Evolutionary conservation across 768 basidiomycete species (phyloP).

Genomic region (Russula olivacea): DNA sequence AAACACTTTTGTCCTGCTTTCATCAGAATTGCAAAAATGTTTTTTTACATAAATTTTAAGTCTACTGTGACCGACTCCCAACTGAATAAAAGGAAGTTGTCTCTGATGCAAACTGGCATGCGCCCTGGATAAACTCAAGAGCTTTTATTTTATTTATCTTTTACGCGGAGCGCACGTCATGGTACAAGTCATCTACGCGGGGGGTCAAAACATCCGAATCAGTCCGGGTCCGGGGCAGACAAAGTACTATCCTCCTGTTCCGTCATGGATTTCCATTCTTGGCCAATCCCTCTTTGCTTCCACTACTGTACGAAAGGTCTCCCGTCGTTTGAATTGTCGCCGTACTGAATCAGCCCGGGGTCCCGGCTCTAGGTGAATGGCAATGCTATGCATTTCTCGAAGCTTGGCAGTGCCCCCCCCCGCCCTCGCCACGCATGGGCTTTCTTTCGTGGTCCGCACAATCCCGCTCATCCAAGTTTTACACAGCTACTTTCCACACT

Average conservation of each 20-base stretch:
- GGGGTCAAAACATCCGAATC: background rate
- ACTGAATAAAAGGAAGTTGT: too few species aligned
- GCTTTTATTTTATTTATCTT: too few species aligned
- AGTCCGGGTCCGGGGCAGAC: background rate
- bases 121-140: too few species aligned
- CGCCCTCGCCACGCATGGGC: background rate
- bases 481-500: background rate
- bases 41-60: too few species aligned
- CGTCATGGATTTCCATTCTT: background rate
- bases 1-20: too few species aligned
- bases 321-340: background rate
- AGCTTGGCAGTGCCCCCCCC: background rate
- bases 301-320: background rate
- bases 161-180: background rate
- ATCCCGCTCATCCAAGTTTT: background rate
- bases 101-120: too few species aligned
- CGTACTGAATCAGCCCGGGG: background rate
- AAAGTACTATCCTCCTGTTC: background rate
- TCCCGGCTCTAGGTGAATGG: background rate
- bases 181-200: background rate
- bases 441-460: background rate
- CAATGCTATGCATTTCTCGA: background rate
- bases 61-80: background rate
- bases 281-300: background rate
- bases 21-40: too few species aligned